A percentile compares a stretch with the other conserved stretches of the same genome.
phyloP scores from a whole-genome alignment of 331 rosid species.

The Erythrophleum ivorense region DNA sequence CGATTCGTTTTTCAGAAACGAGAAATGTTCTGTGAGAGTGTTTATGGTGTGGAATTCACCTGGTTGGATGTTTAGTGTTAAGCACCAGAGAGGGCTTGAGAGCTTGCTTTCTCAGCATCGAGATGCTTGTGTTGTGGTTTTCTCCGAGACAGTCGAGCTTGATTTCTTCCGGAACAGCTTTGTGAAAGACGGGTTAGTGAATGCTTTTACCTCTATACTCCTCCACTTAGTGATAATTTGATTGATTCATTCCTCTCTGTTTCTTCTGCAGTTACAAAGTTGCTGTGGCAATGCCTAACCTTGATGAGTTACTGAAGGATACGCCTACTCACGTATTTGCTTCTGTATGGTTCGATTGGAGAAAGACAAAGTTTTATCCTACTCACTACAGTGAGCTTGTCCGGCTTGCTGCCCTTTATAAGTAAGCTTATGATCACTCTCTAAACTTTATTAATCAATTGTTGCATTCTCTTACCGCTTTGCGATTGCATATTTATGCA shows the following conservation, averaged over 20 bases:
- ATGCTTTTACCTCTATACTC: no score
- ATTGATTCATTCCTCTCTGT: conserved; percentile 24
- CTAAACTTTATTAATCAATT: no score
- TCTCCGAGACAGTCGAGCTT: conserved; percentile 87
- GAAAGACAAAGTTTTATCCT: conserved; percentile 75
- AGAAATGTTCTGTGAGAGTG: conserved; percentile 62
- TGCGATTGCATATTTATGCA: no score
- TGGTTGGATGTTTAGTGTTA: conserved; percentile 79
- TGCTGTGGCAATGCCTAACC: conserved; percentile 91
- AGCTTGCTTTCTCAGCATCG: conserved; percentile 72
- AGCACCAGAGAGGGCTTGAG: conserved; percentile 86
- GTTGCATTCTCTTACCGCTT: no score
- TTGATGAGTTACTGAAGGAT: conserved; percentile 78
- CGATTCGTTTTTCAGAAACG: conserved; percentile 61
- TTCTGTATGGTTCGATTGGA: conserved; percentile 89
- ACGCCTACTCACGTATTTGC: conserved; percentile 73
- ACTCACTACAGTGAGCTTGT: conserved; percentile 90
- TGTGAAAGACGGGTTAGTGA: conserved; percentile 84
- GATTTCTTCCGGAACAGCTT: conserved; percentile 78
- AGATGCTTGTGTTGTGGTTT: conserved; percentile 77
- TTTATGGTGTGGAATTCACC: conserved; percentile 96
- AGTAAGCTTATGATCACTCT: no score
- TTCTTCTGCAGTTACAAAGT: conserved; percentile 71
- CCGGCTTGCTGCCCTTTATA: conserved; percentile 87
- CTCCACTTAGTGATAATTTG: conserved; percentile 9